Evolutionary conservation across 371 early-diverging fungal genomes (phyloP).

Genomic region (Mortierella sp.): DNA sequence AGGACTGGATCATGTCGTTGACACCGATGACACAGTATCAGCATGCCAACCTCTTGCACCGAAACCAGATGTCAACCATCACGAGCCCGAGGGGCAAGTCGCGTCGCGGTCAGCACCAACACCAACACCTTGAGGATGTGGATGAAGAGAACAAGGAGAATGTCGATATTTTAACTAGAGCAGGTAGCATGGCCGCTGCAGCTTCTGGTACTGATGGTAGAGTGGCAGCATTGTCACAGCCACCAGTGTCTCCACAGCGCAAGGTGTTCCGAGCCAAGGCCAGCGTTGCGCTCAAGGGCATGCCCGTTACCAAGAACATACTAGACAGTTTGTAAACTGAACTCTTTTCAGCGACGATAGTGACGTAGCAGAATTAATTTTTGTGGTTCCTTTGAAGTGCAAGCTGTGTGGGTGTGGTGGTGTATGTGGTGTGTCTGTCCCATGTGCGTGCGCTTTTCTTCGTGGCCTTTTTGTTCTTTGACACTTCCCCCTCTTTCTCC

Average conservation of each 20-base stretch:
- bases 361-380: conserved; percentile 4
- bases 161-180: not conserved
- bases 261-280: conserved; percentile 23
- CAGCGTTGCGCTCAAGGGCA: conserved; percentile 25
- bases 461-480: not conserved
- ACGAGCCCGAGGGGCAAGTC: not conserved
- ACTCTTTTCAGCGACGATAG: not conserved
- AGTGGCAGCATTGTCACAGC: not conserved
- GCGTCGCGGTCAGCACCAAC: not conserved
- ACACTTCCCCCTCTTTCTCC: not conserved
- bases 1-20: conserved; percentile 63
- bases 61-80: not conserved
- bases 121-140: not conserved
- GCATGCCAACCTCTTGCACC: conserved; percentile 19
- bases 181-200: not conserved
- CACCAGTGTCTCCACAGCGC: not conserved
- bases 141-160: conserved; percentile 17
- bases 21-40: conserved; percentile 27
- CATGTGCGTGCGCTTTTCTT: not conserved
- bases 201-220: not conserved
- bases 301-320: conserved; percentile 37
- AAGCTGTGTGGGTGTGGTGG: not conserved
- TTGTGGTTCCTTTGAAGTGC: not conserved
- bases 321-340: conserved; percentile 26
- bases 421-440: not conserved